Conservation (phyloP, 768 basidiomycete species). For the Boletellus ananiceps region DNA sequence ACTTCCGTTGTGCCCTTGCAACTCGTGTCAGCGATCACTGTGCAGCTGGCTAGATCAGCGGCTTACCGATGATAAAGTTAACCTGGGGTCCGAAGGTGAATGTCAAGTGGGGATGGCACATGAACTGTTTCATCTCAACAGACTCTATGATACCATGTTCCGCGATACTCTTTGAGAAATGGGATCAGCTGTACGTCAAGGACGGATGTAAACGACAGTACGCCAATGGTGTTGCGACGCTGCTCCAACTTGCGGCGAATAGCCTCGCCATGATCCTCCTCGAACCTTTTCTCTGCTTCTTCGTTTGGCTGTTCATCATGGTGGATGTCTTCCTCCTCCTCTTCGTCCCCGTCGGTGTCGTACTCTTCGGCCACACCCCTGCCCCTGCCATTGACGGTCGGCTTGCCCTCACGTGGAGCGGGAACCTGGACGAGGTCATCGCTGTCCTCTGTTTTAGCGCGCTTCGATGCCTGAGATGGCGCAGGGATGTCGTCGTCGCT, state of each 20-base stretch:
- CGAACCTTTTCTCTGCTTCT: constrained; percentile 62
- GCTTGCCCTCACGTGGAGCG: constrained; percentile 24
- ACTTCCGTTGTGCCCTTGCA: constrained; percentile 88
- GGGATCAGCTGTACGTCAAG: background rate
- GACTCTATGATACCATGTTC: constrained; percentile 85
- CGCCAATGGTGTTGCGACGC: constrained; percentile 37
- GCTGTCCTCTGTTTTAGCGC: constrained; percentile 39
- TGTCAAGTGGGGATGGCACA: constrained; percentile 86
- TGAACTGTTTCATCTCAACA: constrained; percentile 88
- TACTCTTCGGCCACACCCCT: constrained; percentile 27
- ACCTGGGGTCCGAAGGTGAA: constrained; percentile 90
- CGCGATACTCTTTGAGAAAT: constrained; percentile 56
- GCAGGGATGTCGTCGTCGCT: constrained; percentile 39
- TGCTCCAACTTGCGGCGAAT: constrained; percentile 52
- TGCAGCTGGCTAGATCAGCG: background rate
- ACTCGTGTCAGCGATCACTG: constrained; percentile 1
- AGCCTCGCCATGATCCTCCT: constrained; percentile 53
- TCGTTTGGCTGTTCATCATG: constrained; percentile 39
- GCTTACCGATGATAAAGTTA: constrained; percentile 91
- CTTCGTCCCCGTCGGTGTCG: constrained; percentile 29
- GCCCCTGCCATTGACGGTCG: constrained; percentile 31
- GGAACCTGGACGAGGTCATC: constrained; percentile 30
- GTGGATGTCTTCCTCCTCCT: constrained; percentile 27
- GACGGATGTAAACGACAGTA: constrained; percentile 39
- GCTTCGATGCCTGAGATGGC: constrained; percentile 38